Evolutionary conservation across 305 asterid genomes (phyloP).

Genomic region (Ruellia speciosa): DNA sequence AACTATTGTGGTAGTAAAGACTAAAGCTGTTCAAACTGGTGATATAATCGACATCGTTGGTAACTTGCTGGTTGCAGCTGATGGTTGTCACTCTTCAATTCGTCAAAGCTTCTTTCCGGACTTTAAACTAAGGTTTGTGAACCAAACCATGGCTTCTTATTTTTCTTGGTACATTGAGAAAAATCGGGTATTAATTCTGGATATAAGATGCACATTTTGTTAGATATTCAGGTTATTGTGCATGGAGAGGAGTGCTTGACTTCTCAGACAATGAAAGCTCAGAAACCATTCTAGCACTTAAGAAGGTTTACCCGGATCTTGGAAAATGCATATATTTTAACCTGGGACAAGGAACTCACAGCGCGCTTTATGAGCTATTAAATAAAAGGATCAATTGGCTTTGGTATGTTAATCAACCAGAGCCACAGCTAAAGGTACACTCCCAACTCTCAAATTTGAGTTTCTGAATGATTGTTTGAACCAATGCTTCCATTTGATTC

Average conservation of each 20-base stretch:
- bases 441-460: background rate
- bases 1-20: conserved; percentile 33
- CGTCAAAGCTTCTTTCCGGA: conserved; percentile 50
- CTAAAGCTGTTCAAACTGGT: conserved; percentile 39
- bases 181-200: conserved; percentile 1
- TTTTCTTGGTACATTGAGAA: background rate
- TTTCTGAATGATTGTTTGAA: background rate
- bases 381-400: conserved; percentile 72
- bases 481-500: background rate
- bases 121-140: conserved; percentile 51
- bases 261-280: conserved; percentile 38
- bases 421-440: conserved; percentile 57
- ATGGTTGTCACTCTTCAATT: conserved; percentile 72
- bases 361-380: conserved; percentile 55
- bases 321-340: conserved; percentile 67
- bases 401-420: conserved; percentile 81
- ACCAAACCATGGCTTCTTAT: background rate
- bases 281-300: conserved; percentile 45
- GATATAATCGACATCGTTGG: conserved; percentile 33
- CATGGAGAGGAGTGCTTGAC: conserved; percentile 80
- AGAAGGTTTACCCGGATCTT: conserved; percentile 61
- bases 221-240: conserved; percentile 83
- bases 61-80: conserved; percentile 75
- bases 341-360: conserved; percentile 48
- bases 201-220: conserved; percentile 14